phyloP scores from a whole-genome alignment of 805 yeast genomes.

The Babjeviella inositovora region DNA sequence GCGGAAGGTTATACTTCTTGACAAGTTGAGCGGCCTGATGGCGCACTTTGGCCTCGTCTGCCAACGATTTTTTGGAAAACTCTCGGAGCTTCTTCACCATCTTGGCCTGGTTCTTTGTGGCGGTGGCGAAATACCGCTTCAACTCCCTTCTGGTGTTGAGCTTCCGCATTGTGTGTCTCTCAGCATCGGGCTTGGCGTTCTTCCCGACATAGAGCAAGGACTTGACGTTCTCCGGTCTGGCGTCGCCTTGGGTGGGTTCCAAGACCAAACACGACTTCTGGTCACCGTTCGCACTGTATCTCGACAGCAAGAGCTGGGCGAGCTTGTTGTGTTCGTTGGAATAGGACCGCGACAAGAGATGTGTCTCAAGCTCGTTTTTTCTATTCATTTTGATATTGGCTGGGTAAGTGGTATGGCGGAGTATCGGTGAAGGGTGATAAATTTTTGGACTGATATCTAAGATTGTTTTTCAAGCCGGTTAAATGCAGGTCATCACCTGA shows the following conservation, averaged over 20 bases:
- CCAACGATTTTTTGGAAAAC: constrained; percentile 5
- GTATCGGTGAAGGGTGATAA: too few species aligned
- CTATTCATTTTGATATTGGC: constrained; percentile 17
- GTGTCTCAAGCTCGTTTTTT: constrained; percentile 24
- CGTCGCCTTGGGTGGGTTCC: constrained; percentile 13
- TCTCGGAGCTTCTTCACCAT: constrained; percentile 16
- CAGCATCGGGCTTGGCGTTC: background rate
- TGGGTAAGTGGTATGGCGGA: too few species aligned
- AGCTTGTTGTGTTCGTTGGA: constrained; percentile 16
- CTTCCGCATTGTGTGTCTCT: constrained; percentile 1
- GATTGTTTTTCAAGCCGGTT: background rate
- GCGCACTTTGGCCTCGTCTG: constrained; percentile 5
- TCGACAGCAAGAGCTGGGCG: constrained; percentile 18
- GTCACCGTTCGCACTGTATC: constrained; percentile 27
- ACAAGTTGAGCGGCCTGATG: constrained; percentile 7
- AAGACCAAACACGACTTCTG: constrained; percentile 28
- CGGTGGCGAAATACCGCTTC: constrained; percentile 18
- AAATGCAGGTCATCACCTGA: background rate
- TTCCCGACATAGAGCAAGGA: constrained; percentile 6
- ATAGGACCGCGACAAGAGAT: constrained; percentile 25
- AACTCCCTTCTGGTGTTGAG: constrained; percentile 19
- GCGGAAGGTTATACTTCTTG: constrained; percentile 13
- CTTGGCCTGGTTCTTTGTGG: constrained; percentile 19
- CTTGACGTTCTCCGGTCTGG: constrained; percentile 5
- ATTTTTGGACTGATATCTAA: too few species aligned